A percentile compares a stretch with the other conserved stretches of the same genome.
These are phyloP conservation scores for Blastocrithidia nonstop DNA, from an alignment of 208 protist genomes.

Conservation along the genomic window DNA sequence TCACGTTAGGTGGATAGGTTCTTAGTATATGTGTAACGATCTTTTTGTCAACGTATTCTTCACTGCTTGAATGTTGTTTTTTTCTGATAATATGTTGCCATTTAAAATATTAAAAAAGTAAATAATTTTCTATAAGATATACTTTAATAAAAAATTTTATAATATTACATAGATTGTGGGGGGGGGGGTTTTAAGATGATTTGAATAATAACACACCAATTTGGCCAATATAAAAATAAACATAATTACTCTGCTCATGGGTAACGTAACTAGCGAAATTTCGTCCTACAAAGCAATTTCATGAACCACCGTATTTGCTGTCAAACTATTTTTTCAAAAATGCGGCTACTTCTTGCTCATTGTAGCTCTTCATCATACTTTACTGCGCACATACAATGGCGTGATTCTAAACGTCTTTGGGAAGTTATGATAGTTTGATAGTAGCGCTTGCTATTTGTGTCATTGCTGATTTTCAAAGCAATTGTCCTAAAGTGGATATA, in stretches of 20 bases:
- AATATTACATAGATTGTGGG: no score
- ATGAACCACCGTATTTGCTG: conserved; percentile 96
- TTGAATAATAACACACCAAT: conserved; percentile 98
- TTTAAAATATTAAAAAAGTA: no score
- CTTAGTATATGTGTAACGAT: neutral
- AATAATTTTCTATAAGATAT: no score
- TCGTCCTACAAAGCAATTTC: conserved; percentile 99
- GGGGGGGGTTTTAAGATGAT: conserved; percentile 17
- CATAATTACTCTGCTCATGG: conserved; percentile 98
- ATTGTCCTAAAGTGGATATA: neutral
- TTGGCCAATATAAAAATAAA: conserved; percentile 99
- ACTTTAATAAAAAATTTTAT: no score
- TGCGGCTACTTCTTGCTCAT: conserved; percentile 98
- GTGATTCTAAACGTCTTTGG: conserved; percentile 94
- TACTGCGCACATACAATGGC: conserved; percentile 95
- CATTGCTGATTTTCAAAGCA: conserved; percentile 16
- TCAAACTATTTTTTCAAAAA: conserved; percentile 99
- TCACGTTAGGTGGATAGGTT: no score
- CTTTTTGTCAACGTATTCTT: neutral
- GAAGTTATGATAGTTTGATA: conserved; percentile 91
- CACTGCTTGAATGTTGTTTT: neutral
- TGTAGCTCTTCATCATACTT: conserved; percentile 96
- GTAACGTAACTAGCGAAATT: conserved; percentile 99
- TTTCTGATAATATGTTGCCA: neutral
- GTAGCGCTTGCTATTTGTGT: conserved; percentile 62